Evolutionary conservation across 78 protist species (phyloP).

Genomic region (Pigoraptor vietnamica): DNA sequence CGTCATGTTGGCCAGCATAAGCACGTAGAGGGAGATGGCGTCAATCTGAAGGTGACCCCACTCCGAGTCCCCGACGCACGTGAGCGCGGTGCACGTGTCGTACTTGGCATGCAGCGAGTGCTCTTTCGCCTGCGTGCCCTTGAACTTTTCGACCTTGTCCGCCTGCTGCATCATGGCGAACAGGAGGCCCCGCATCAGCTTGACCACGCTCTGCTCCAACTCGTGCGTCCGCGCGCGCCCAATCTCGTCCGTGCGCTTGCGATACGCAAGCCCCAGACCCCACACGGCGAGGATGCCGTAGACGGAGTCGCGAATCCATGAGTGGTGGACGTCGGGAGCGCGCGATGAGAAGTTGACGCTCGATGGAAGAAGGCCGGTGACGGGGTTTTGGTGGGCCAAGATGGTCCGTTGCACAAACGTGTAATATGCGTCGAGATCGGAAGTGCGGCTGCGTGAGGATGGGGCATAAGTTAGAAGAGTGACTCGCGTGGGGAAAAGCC

Average conservation of each 20-base stretch:
- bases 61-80: neutral
- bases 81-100: neutral
- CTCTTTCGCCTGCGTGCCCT: neutral
- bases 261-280: neutral
- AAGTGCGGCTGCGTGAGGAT: no score
- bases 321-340: no score
- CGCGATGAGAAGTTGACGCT: no score
- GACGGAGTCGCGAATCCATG: neutral
- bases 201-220: constrained; percentile 1
- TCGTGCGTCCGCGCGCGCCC: neutral
- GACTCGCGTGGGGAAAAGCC: no score
- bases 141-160: neutral
- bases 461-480: no score
- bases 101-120: neutral
- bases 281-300: neutral
- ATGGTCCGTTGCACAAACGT: no score
- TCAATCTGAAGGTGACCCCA: constrained; percentile 38
- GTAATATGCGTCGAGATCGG: no score
- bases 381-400: no score
- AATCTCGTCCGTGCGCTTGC: neutral
- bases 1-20: constrained; percentile 14
- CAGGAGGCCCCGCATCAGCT: constrained; percentile 15
- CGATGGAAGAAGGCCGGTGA: no score
- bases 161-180: constrained; percentile 7
- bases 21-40: constrained; percentile 29